Evolutionary conservation across 192 early-diverging fungal genomes (phyloP).

Genomic region (Polychytrium aggregatum): DNA sequence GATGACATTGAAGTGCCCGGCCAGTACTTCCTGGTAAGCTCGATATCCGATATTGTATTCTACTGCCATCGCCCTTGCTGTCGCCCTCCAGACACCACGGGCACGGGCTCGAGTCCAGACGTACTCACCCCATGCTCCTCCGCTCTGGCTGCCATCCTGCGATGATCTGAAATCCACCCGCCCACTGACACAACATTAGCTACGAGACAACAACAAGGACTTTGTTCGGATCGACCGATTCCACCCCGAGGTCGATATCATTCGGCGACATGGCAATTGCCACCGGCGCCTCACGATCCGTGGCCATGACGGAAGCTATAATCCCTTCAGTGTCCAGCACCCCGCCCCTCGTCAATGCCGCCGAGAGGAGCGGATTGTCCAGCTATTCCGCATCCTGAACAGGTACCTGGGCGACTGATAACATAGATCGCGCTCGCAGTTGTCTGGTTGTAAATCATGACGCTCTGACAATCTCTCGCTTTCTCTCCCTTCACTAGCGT

Average conservation of each 20-base stretch:
- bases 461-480: too few relatives aligned
- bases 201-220: conserved; percentile 69
- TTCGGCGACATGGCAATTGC: conserved; percentile 63
- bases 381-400: conserved; percentile 88
- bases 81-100: not conserved
- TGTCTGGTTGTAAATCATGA: too few relatives aligned
- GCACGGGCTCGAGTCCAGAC: not conserved
- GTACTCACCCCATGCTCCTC: conserved; percentile 4
- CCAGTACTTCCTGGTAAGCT: conserved; percentile 75
- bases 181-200: too few relatives aligned
- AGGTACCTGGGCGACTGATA: conserved; percentile 29
- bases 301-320: conserved; percentile 79
- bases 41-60: not conserved
- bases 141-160: not conserved
- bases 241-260: conserved; percentile 76
- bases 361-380: conserved; percentile 90
- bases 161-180: conserved; percentile 9
- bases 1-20: conserved; percentile 99
- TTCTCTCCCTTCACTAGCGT: conserved; percentile 47
- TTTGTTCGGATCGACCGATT: conserved; percentile 95
- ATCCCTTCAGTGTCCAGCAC: conserved; percentile 91
- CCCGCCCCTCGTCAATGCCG: conserved; percentile 79
- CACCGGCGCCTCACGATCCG: conserved; percentile 73
- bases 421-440: too few relatives aligned
- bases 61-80: not conserved